phyloP scores from a whole-genome alignment of 2,329 filamentous ascomycete genomes.

The Neonectria neomacrospora region DNA sequence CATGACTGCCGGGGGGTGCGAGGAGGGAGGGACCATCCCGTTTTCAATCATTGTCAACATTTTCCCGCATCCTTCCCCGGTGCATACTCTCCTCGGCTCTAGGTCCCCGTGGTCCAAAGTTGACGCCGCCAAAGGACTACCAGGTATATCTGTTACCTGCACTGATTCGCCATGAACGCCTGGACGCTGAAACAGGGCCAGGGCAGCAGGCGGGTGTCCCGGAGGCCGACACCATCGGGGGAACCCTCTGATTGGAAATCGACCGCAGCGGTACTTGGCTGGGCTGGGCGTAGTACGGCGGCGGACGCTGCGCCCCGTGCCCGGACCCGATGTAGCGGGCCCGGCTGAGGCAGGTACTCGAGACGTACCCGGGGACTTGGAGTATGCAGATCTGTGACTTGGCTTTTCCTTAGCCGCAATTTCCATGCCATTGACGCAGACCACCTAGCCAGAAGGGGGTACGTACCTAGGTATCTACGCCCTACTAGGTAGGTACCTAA shows the following conservation, averaged over 20 bases:
- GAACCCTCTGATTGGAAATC: conserved; percentile 3
- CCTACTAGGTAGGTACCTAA: too few species aligned
- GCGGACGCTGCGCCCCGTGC: neutral
- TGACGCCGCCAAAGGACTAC: neutral
- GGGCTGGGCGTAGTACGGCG: conserved; percentile 10
- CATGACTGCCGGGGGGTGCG: conserved; percentile 2
- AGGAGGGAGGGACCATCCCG: neutral
- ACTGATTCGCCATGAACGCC: conserved; percentile 33
- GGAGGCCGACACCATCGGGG: conserved; percentile 19
- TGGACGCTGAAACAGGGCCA: conserved; percentile 39
- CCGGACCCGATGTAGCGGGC: neutral
- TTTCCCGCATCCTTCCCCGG: neutral
- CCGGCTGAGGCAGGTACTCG: conserved; percentile 28
- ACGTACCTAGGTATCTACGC: too few species aligned
- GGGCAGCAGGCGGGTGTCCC: conserved; percentile 4
- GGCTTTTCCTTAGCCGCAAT: conserved; percentile 43
- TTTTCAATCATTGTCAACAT: neutral
- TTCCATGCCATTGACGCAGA: conserved; percentile 9
- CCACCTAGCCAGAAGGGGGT: neutral
- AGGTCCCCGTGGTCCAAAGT: neutral
- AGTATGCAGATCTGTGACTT: conserved; percentile 42
- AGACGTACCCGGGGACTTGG: conserved; percentile 4
- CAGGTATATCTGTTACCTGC: conserved; percentile 6
- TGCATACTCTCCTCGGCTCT: too few species aligned
- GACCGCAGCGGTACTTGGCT: conserved; percentile 12